Percentiles rank a stretch among this genome's conserved stretches.
Evolutionary conservation across 2,329 filamentous ascomycete species (phyloP).

Genomic region (Aaosphaeria arxii): DNA sequence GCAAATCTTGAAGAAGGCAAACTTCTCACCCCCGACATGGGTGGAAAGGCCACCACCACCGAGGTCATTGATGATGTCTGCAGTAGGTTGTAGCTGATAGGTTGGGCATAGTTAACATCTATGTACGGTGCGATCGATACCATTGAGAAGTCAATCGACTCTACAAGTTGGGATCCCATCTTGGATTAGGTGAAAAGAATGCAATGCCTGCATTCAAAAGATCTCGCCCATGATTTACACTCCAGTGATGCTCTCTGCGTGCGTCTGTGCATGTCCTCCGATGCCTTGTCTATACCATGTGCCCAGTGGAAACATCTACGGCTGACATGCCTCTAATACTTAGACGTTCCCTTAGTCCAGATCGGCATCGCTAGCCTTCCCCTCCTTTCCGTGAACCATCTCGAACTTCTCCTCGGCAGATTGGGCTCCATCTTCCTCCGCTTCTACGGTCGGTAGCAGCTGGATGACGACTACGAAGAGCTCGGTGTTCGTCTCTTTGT

Average conservation of each 20-base stretch:
- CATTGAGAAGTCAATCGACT: slow-evolving; percentile 1
- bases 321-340: too few relatives aligned
- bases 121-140: slow-evolving; percentile 1
- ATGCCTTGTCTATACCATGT: too few relatives aligned
- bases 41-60: slow-evolving; percentile 79
- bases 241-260: too few relatives aligned
- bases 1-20: slow-evolving; percentile 80
- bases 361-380: slow-evolving; percentile 11
- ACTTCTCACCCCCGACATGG: slow-evolving; percentile 84
- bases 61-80: slow-evolving; percentile 87
- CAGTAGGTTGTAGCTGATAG: slow-evolving; percentile 63
- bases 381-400: slow-evolving; percentile 5
- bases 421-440: slow-evolving; percentile 19
- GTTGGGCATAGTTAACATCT: not conserved
- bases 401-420: slow-evolving; percentile 20
- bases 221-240: too few relatives aligned
- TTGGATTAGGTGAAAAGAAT: too few relatives aligned
- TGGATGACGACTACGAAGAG: slow-evolving; percentile 82
- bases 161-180: not conserved
- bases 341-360: slow-evolving; percentile 9
- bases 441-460: slow-evolving; percentile 66
- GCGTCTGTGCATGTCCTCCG: too few relatives aligned
- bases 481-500: slow-evolving; percentile 67
- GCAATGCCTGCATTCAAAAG: too few relatives aligned
- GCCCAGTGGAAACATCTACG: too few relatives aligned